A percentile compares a stretch with the other conserved stretches of the same genome.
These are phyloP conservation scores for Teratosphaeria viscida DNA, from an alignment of 2,329 filamentous ascomycete species.

Conservation along the genomic window DNA sequence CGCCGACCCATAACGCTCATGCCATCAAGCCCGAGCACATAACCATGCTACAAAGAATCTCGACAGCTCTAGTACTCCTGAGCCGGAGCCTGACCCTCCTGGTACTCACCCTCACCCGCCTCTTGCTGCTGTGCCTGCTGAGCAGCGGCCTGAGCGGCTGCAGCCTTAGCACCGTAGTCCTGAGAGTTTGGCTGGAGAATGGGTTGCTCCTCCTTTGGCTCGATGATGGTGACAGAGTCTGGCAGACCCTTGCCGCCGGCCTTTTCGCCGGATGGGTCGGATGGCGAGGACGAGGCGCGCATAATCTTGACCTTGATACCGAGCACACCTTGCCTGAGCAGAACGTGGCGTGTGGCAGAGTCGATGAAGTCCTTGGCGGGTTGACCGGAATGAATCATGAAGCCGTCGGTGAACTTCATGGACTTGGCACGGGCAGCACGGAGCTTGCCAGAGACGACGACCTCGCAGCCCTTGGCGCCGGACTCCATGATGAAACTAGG, in stretches of 20 bases:
- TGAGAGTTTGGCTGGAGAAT: slow-evolving; percentile 92
- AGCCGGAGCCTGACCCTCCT: slow-evolving; percentile 5
- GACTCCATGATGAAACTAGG: slow-evolving; percentile 98
- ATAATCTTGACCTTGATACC: slow-evolving; percentile 99
- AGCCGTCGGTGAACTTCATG: slow-evolving; percentile 99
- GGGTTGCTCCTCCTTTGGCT: slow-evolving; percentile 98
- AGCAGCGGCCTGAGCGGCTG: slow-evolving; percentile 52
- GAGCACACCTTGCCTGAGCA: slow-evolving; percentile 98
- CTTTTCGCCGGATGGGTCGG: slow-evolving; percentile 95
- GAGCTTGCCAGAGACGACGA: slow-evolving; percentile 98
- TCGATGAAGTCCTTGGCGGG: slow-evolving; percentile 99
- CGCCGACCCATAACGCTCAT: neutral
- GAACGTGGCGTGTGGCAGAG: slow-evolving; percentile 94
- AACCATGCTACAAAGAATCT: neutral
- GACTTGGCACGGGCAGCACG: slow-evolving; percentile 97
- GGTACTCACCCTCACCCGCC: slow-evolving; percentile 14
- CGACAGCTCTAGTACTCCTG: slow-evolving; percentile 5
- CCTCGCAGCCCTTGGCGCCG: slow-evolving; percentile 99
- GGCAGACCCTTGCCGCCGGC: slow-evolving; percentile 95
- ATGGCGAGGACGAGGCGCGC: slow-evolving; percentile 61
- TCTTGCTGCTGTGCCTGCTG: slow-evolving; percentile 42
- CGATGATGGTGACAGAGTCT: slow-evolving; percentile 98
- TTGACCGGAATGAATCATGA: slow-evolving; percentile 99
- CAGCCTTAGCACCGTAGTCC: slow-evolving; percentile 94
- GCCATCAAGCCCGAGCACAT: neutral